Evolutionary conservation across 2,329 filamentous ascomycete genomes (phyloP).

Genomic region (Cryphonectria naterciae): DNA sequence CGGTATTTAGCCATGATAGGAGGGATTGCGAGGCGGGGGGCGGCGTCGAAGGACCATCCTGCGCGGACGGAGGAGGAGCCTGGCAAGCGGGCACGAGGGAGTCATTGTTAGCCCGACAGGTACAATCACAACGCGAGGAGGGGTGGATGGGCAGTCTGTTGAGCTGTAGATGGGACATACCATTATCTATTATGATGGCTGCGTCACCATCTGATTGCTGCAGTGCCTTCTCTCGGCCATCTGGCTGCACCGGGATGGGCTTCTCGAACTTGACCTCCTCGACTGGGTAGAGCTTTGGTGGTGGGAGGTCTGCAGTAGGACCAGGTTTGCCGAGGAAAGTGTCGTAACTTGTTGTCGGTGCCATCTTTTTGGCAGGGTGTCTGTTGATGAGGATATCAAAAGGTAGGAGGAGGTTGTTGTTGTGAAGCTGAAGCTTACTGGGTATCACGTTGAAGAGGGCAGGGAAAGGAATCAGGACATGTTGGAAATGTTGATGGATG

Average conservation of each 20-base stretch:
- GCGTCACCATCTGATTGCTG: slow-evolving; percentile 58
- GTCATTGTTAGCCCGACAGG: slow-evolving; percentile 28
- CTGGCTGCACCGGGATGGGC: slow-evolving; percentile 56
- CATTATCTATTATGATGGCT: slow-evolving; percentile 98
- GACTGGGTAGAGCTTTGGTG: slow-evolving; percentile 62
- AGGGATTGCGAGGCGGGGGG: slow-evolving; percentile 78
- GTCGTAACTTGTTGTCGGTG: slow-evolving; percentile 50
- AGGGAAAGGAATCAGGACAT: slow-evolving; percentile 19
- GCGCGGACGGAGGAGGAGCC: slow-evolving; percentile 88
- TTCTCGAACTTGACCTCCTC: slow-evolving; percentile 66
- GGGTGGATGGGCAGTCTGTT: not conserved
- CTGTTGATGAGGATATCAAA: not conserved
- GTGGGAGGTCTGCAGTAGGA: slow-evolving; percentile 51
- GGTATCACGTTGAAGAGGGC: slow-evolving; percentile 19
- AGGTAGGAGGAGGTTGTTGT: not conserved
- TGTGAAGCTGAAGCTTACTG: slow-evolving; percentile 13
- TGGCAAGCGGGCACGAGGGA: slow-evolving; percentile 43
- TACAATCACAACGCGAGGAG: not conserved
- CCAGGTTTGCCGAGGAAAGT: slow-evolving; percentile 42
- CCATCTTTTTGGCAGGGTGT: slow-evolving; percentile 29
- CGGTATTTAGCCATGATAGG: slow-evolving; percentile 95
- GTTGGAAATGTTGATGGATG: not conserved
- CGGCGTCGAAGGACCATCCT: slow-evolving; percentile 90
- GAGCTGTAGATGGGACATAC: slow-evolving; percentile 50
- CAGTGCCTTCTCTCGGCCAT: slow-evolving; percentile 73